Conservation (phyloP, 352 stramenopile species). For the Pythium brachiatum region DNA sequence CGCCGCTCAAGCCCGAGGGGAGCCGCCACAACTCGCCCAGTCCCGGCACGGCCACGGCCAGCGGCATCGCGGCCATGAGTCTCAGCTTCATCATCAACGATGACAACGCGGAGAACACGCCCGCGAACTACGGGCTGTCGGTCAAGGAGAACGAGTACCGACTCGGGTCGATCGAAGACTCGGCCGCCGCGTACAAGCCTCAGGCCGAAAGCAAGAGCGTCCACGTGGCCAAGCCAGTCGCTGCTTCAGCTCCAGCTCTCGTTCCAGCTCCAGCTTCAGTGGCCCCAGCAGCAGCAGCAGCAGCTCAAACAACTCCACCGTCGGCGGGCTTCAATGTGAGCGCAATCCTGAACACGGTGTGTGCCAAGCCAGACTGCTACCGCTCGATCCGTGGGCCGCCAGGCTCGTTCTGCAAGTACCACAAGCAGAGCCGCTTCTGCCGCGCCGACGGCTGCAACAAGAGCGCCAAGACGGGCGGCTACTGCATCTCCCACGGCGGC, state of each 20-base stretch:
- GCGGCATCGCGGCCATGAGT: slow-evolving; percentile 71
- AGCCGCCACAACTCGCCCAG: slow-evolving; percentile 22
- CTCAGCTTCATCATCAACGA: slow-evolving; percentile 85
- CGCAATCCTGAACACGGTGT: slow-evolving; percentile 77
- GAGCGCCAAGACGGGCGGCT: slow-evolving; percentile 50
- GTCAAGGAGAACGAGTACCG: slow-evolving; percentile 2
- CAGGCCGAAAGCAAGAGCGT: background rate
- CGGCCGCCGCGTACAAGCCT: background rate
- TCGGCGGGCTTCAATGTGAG: slow-evolving; percentile 45
- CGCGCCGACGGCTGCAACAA: slow-evolving; percentile 60
- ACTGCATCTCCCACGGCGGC: slow-evolving; percentile 36
- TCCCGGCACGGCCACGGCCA: slow-evolving; percentile 32
- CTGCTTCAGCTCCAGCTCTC: slow-evolving; percentile 8
- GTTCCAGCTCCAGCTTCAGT: slow-evolving; percentile 5
- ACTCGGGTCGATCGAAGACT: slow-evolving; percentile 33
- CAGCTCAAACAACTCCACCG: slow-evolving; percentile 27
- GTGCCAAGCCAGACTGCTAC: slow-evolving; percentile 74
- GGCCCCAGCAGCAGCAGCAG: background rate
- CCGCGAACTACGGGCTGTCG: slow-evolving; percentile 19
- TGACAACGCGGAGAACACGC: slow-evolving; percentile 33
- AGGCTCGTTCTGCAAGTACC: slow-evolving; percentile 81
- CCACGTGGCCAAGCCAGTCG: background rate
- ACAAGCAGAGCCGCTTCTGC: slow-evolving; percentile 83
- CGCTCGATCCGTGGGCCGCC: slow-evolving; percentile 63
- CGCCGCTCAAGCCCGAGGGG: slow-evolving; percentile 15